Evolutionary conservation across 192 early-diverging fungal species (phyloP).

Genomic region (Haplosporangium gracile): DNA sequence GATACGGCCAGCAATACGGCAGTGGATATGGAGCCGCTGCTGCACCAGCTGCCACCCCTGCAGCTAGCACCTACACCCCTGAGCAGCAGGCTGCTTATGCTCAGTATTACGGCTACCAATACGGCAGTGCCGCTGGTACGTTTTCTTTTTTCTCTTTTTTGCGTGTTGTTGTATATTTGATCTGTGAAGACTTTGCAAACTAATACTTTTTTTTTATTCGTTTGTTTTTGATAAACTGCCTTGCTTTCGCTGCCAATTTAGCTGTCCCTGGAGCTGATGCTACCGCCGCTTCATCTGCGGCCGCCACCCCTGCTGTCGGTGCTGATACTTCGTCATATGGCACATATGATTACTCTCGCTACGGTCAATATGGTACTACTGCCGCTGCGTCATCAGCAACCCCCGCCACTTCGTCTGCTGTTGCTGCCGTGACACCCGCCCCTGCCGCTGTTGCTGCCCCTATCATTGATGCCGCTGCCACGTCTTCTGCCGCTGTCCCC

Average conservation of each 20-base stretch:
- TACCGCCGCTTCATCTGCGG: constrained; percentile 3
- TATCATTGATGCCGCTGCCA: not conserved
- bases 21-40: constrained; percentile 29
- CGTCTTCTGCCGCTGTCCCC: constrained; percentile 16
- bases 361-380: constrained; percentile 41
- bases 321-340: constrained; percentile 27
- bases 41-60: constrained; percentile 22
- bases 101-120: constrained; percentile 53
- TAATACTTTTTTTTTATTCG: not conserved
- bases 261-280: constrained; percentile 26
- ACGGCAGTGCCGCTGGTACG: constrained; percentile 20
- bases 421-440: constrained; percentile 17
- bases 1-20: constrained; percentile 50
- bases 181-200: no score
- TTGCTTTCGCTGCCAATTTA: constrained; percentile 10
- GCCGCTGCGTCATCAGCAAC: constrained; percentile 9
- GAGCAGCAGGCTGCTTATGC: constrained; percentile 57
- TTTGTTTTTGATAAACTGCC: not conserved
- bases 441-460: constrained; percentile 1
- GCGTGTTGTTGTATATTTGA: not conserved
- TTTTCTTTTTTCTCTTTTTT: not conserved
- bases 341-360: constrained; percentile 41
- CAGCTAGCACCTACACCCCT: constrained; percentile 43
- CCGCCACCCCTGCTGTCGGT: constrained; percentile 1
- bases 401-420: constrained; percentile 7